Percentiles rank a stretch among this genome's conserved stretches.
Conservation (phyloP, 2,329 filamentous ascomycete species). For the Samsoniella hepiali region DNA sequence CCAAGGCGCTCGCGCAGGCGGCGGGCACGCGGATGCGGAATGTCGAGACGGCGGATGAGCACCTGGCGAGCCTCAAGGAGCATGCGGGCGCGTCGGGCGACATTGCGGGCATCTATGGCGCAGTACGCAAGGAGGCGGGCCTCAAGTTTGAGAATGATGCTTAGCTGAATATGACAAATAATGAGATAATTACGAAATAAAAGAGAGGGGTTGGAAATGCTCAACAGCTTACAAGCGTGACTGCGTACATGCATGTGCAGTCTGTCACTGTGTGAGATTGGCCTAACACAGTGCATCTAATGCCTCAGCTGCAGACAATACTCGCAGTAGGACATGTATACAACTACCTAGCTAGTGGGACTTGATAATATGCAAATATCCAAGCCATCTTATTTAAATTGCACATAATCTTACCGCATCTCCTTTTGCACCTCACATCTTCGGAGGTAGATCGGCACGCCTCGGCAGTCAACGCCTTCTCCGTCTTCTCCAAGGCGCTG, state of each 20-base stretch:
- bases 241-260: neutral
- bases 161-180: neutral
- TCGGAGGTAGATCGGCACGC: constrained; percentile 18
- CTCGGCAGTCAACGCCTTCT: constrained; percentile 10
- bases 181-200: neutral
- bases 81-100: constrained; percentile 69
- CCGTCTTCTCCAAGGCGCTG: neutral
- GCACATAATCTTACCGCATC: neutral
- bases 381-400: neutral
- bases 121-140: constrained; percentile 69
- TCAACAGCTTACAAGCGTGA: neutral
- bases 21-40: constrained; percentile 62
- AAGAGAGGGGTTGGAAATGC: neutral
- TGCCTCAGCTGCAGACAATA: neutral
- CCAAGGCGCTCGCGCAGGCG: constrained; percentile 60
- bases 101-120: constrained; percentile 79
- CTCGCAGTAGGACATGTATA: neutral
- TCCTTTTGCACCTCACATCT: neutral
- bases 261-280: neutral
- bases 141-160: constrained; percentile 66
- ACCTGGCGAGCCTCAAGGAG: constrained; percentile 67
- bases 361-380: too few species aligned
- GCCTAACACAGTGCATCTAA: neutral
- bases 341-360: neutral
- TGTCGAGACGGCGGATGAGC: constrained; percentile 63